Conservation (phyloP, 2,329 filamentous ascomycete species). For the Xylariaceae sp. region DNA sequence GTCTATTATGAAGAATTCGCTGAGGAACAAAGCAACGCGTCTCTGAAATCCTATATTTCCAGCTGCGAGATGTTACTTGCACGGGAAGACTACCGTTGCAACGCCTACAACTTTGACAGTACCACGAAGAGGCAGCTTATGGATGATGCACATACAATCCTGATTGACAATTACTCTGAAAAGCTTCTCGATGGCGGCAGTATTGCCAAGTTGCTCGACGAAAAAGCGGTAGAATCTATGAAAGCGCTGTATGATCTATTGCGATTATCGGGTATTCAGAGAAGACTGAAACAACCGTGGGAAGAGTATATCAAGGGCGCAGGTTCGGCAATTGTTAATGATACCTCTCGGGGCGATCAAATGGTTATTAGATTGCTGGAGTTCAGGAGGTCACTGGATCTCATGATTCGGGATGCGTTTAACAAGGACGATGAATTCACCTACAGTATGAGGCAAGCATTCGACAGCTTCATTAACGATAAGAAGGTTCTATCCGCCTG, state of each 20-base stretch:
- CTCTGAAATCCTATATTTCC: constrained; percentile 75
- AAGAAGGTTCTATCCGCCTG: constrained; percentile 72
- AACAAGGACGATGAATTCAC: constrained; percentile 74
- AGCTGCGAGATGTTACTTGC: constrained; percentile 70
- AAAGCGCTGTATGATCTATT: constrained; percentile 79
- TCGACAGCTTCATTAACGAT: constrained; percentile 91
- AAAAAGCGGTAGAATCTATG: constrained; percentile 70
- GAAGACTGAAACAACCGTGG: constrained; percentile 73
- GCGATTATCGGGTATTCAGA: constrained; percentile 69
- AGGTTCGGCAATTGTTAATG: constrained; percentile 77
- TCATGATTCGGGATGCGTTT: constrained; percentile 77
- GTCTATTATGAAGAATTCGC: constrained; percentile 72
- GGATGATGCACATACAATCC: constrained; percentile 68
- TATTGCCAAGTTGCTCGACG: constrained; percentile 72
- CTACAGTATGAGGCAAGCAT: constrained; percentile 80
- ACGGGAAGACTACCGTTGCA: constrained; percentile 74
- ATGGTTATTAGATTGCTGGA: constrained; percentile 86
- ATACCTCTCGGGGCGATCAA: constrained; percentile 74
- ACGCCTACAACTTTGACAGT: constrained; percentile 78
- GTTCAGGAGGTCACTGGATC: constrained; percentile 78
- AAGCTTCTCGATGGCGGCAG: constrained; percentile 68
- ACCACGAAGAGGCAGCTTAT: constrained; percentile 80
- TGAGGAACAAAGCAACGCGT: constrained; percentile 62
- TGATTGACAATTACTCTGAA: constrained; percentile 70
- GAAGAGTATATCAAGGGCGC: constrained; percentile 75